phyloP scores from a whole-genome alignment of 306 rosid genomes.

The Hylodesmum podocarpum region DNA sequence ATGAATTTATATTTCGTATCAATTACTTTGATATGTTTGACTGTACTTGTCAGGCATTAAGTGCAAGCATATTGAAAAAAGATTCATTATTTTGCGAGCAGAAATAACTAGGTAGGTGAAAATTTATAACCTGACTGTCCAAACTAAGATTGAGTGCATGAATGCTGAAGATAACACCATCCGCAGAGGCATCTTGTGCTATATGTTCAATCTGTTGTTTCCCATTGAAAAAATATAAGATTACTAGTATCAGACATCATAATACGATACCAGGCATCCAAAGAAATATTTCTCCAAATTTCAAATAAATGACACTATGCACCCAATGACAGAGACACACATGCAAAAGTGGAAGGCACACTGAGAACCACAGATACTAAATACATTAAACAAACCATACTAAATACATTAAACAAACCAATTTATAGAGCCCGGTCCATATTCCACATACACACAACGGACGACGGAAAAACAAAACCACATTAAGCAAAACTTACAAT shows the following conservation, averaged over 20 bases:
- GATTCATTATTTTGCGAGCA: not conserved
- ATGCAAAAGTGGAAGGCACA: not conserved
- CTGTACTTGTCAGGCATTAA: not conserved
- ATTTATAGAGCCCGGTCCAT: not conserved
- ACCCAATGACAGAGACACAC: not conserved
- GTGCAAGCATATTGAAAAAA: not conserved
- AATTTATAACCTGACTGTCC: constrained; percentile 71
- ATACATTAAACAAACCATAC: not conserved
- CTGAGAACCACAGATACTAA: not conserved
- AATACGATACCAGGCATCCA: constrained; percentile 15
- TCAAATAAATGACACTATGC: not conserved
- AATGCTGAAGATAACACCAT: constrained; percentile 68
- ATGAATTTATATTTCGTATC: constrained; percentile 2
- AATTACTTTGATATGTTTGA: constrained; percentile 7
- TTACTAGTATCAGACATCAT: not conserved
- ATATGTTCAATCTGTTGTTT: constrained; percentile 82
- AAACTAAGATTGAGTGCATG: constrained; percentile 71
- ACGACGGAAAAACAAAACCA: constrained; percentile 6
- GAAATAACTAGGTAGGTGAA: constrained; percentile 14
- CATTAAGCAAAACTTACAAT: constrained; percentile 59
- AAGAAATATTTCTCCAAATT: not conserved
- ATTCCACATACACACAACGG: not conserved
- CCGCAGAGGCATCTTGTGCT: constrained; percentile 68
- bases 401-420: not conserved
- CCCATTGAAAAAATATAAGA: constrained; percentile 26